A percentile compares a stretch with the other conserved stretches of the same genome.
Conservation (phyloP, 1,284 basidiomycete genomes). For the Cutaneotrichosporon sp. region DNA sequence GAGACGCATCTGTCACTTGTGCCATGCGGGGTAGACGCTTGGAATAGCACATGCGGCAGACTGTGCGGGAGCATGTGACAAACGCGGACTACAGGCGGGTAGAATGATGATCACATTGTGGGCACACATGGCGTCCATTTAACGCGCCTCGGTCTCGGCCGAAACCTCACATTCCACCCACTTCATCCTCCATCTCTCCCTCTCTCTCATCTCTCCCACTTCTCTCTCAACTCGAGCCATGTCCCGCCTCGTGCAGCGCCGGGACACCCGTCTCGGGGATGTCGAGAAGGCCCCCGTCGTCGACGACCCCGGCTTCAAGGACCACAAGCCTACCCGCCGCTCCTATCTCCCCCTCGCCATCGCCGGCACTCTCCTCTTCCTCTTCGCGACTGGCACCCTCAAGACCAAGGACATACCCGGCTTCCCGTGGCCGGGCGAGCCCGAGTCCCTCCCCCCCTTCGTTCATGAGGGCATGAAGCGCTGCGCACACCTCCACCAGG, state of each 20-base stretch:
- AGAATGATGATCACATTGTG: no score
- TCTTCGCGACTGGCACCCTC: no score
- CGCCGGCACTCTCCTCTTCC: background rate
- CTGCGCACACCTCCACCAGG: conserved; percentile 35
- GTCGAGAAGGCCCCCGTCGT: conserved; percentile 15
- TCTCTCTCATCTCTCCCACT: background rate
- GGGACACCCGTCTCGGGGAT: conserved; percentile 4
- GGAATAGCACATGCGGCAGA: no score
- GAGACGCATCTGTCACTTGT: no score
- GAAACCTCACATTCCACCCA: background rate
- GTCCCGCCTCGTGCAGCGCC: conserved; percentile 9
- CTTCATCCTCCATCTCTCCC: background rate
- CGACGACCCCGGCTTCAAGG: conserved; percentile 3
- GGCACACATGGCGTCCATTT: no score
- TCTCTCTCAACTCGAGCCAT: background rate
- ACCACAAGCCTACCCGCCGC: background rate
- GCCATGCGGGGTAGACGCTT: no score
- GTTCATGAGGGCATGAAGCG: conserved; percentile 44
- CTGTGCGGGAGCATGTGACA: no score
- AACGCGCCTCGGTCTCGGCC: background rate
- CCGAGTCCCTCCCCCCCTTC: conserved; percentile 28
- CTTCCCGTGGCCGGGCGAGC: conserved; percentile 19
- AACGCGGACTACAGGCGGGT: no score
- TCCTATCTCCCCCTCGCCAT: background rate
- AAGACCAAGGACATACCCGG: background rate